A percentile compares a stretch with the other conserved stretches of the same genome.
Conservation (phyloP, 108 stramenopile species). For the Asterionellopsis glacialis region DNA sequence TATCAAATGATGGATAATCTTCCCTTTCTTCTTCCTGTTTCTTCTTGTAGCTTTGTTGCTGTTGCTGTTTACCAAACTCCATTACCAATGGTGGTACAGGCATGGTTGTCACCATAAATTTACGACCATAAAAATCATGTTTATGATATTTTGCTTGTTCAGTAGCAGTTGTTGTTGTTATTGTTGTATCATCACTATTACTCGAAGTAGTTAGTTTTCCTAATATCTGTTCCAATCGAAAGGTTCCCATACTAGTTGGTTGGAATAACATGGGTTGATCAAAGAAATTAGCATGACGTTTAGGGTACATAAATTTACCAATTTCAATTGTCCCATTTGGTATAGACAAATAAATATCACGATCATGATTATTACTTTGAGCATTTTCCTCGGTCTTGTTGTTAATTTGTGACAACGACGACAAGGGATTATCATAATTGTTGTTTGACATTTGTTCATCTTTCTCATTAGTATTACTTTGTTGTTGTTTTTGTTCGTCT, state of each 20-base stretch:
- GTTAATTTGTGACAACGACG: too few relatives aligned
- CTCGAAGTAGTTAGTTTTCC: conserved; percentile 47
- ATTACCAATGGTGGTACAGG: conserved; percentile 22
- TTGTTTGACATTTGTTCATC: background rate
- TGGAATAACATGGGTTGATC: conserved; percentile 63
- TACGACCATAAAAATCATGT: conserved; percentile 59
- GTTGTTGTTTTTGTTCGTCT: background rate
- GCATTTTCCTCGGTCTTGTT: too few relatives aligned
- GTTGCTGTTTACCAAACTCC: background rate
- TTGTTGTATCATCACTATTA: conserved; percentile 21
- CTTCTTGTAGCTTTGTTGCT: conserved; percentile 29
- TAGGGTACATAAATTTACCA: conserved; percentile 77
- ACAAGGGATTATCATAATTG: background rate
- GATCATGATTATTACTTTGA: too few relatives aligned
- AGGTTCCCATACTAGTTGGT: conserved; percentile 45
- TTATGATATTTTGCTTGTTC: conserved; percentile 50
- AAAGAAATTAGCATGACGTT: conserved; percentile 69
- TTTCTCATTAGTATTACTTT: background rate
- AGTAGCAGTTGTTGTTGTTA: conserved; percentile 30
- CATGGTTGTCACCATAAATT: conserved; percentile 60
- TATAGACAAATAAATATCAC: conserved; percentile 68
- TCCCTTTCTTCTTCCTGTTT: conserved; percentile 39
- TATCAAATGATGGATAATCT: conserved; percentile 27
- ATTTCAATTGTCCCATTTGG: conserved; percentile 68
- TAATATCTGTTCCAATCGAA: conserved; percentile 66